A percentile compares a stretch with the other conserved stretches of the same genome.
phyloP scores from a whole-genome alignment of 2,329 filamentous ascomycete species.

The Xylariaceae sp. region DNA sequence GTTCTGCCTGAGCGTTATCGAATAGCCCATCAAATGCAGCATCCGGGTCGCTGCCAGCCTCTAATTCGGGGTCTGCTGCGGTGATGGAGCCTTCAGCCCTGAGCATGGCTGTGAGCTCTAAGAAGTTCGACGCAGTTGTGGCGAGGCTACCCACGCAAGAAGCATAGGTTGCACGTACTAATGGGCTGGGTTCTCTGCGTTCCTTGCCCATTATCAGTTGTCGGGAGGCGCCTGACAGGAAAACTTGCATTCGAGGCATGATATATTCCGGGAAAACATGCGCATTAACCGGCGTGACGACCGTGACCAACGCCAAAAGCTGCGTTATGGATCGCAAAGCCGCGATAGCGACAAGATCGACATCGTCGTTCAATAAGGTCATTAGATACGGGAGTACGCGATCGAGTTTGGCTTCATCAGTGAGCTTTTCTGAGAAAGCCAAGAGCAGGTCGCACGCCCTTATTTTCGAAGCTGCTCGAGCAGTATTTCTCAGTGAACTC shows the following conservation, averaged over 20 bases:
- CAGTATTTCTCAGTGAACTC: constrained; percentile 82
- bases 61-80: constrained; percentile 70
- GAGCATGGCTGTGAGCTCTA: constrained; percentile 86
- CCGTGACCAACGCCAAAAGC: constrained; percentile 76
- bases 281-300: constrained; percentile 75
- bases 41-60: constrained; percentile 62
- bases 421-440: constrained; percentile 84
- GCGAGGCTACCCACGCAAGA: constrained; percentile 87
- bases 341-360: constrained; percentile 78
- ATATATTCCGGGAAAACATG: constrained; percentile 66
- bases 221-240: constrained; percentile 40
- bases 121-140: constrained; percentile 74
- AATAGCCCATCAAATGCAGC: constrained; percentile 77
- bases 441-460: constrained; percentile 87
- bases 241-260: constrained; percentile 56
- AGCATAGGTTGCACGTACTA: constrained; percentile 87
- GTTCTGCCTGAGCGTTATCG: constrained; percentile 76
- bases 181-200: constrained; percentile 51
- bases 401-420: constrained; percentile 93
- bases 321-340: constrained; percentile 85
- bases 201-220: constrained; percentile 33
- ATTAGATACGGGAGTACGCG: constrained; percentile 87
- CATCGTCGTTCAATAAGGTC: constrained; percentile 72
- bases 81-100: constrained; percentile 77
- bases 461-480: constrained; percentile 78